Conservation (phyloP, 2,329 filamentous ascomycete species). For the Microascus cirrosus region DNA sequence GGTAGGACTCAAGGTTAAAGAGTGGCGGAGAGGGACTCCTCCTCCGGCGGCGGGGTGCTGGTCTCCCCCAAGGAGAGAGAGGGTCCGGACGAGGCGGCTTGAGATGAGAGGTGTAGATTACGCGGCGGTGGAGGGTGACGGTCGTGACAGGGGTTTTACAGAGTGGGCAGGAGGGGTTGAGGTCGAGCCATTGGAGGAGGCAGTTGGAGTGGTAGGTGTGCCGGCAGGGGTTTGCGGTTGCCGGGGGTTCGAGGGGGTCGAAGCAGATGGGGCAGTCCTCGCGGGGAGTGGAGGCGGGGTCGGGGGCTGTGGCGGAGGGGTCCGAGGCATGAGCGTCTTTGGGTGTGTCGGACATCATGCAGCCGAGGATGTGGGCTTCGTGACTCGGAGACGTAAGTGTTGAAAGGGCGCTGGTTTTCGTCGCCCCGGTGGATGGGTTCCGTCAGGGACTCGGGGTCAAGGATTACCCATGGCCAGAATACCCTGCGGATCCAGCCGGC, state of each 20-base stretch:
- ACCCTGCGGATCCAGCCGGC: too few relatives aligned
- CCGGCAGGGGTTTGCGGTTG: conserved; percentile 67
- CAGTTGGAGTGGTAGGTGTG: conserved; percentile 84
- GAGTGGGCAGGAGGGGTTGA: conserved; percentile 63
- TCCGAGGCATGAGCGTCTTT: neutral
- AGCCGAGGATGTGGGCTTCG: too few relatives aligned
- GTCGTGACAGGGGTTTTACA: conserved; percentile 50
- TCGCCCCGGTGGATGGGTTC: too few relatives aligned
- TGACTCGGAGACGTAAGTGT: too few relatives aligned
- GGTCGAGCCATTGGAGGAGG: conserved; percentile 69
- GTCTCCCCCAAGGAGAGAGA: neutral
- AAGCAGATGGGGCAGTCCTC: conserved; percentile 78
- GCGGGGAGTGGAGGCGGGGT: neutral
- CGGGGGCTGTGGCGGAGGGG: neutral
- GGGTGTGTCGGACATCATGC: neutral
- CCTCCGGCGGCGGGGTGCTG: neutral
- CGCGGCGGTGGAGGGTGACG: conserved; percentile 27
- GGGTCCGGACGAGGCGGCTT: neutral
- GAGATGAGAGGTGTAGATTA: neutral
- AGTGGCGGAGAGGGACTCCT: neutral
- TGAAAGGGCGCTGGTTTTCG: too few relatives aligned
- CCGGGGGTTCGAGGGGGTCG: conserved; percentile 40
- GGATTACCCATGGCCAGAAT: too few relatives aligned
- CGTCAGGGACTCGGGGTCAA: too few relatives aligned
- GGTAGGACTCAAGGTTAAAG: neutral